Evolutionary conservation across 2,329 filamentous ascomycete species (phyloP).

Genomic region (Parascedosporium putredinis): DNA sequence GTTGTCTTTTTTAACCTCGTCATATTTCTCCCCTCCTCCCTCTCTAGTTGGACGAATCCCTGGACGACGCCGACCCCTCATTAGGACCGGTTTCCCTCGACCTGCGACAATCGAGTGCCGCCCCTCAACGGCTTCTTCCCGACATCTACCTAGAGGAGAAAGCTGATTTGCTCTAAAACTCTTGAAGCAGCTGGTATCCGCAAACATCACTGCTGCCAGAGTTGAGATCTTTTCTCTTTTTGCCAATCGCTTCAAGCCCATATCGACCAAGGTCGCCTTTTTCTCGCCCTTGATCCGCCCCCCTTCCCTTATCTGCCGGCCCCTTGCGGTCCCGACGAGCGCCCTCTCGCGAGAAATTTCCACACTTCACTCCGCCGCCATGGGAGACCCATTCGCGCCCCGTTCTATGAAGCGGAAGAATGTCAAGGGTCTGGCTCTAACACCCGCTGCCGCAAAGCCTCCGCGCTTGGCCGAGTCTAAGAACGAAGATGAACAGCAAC

Average conservation of each 20-base stretch:
- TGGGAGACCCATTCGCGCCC: constrained; percentile 54
- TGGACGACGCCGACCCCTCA: background rate
- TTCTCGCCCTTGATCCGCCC: too few species aligned
- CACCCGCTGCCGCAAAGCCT: constrained; percentile 62
- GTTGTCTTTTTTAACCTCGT: too few species aligned
- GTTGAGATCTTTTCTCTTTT: too few species aligned
- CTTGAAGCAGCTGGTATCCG: too few species aligned
- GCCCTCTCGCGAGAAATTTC: background rate
- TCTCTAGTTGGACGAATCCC: too few species aligned
- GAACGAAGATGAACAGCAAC: constrained; percentile 45
- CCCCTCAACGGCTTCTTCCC: too few species aligned
- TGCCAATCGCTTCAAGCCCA: too few species aligned
- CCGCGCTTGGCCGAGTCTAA: constrained; percentile 64
- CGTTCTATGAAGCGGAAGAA: constrained; percentile 98
- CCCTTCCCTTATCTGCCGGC: background rate
- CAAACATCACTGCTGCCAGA: too few species aligned
- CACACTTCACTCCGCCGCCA: constrained; percentile 19
- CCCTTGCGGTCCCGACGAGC: background rate
- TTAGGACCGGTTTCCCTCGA: background rate
- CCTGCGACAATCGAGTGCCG: background rate
- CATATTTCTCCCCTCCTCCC: too few species aligned
- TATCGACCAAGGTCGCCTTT: too few species aligned
- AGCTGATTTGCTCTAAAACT: too few species aligned
- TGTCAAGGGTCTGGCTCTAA: constrained; percentile 88
- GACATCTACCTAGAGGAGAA: too few species aligned